Conservation (phyloP, 108 stramenopile genomes). For the Licmophora abbreviata region DNA sequence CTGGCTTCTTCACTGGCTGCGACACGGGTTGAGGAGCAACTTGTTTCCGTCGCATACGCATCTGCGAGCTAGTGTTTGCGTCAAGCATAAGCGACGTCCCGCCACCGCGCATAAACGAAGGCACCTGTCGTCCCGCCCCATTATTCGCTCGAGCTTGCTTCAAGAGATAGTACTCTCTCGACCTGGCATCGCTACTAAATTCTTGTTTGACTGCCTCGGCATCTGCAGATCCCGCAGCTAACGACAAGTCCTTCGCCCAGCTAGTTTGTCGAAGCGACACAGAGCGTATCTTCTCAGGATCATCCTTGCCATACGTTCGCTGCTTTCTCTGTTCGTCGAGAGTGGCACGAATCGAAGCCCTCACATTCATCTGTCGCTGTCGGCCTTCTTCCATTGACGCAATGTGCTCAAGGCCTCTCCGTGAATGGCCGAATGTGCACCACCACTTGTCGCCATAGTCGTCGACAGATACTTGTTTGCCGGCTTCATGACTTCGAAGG, state of each 20-base stretch:
- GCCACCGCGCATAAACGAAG: conserved; percentile 2
- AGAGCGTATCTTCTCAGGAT: conserved; percentile 64
- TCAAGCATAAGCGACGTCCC: conserved; percentile 25
- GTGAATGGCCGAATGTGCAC: conserved; percentile 79
- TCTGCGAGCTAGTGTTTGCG: conserved; percentile 36
- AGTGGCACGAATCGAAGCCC: conserved; percentile 50
- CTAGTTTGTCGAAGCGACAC: conserved; percentile 63
- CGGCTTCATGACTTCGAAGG: not conserved
- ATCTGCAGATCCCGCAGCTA: conserved; percentile 74
- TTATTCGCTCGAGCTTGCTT: conserved; percentile 50
- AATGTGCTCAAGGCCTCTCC: conserved; percentile 77
- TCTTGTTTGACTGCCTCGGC: conserved; percentile 64
- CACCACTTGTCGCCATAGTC: conserved; percentile 67
- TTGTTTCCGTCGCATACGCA: conserved; percentile 21
- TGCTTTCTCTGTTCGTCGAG: conserved; percentile 67
- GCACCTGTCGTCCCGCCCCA: conserved; percentile 20
- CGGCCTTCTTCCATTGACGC: conserved; percentile 73
- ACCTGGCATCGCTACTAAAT: conserved; percentile 63
- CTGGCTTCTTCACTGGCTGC: conserved; percentile 4
- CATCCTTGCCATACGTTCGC: conserved; percentile 30
- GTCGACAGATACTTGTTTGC: conserved; percentile 7
- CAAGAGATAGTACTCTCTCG: conserved; percentile 71
- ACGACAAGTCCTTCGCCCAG: conserved; percentile 71
- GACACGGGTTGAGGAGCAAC: not conserved
- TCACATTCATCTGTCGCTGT: conserved; percentile 62